These are phyloP conservation scores for Tetrahymena elliotti DNA, from an alignment of 73 alveolate genomes.

Conservation along the genomic window DNA sequence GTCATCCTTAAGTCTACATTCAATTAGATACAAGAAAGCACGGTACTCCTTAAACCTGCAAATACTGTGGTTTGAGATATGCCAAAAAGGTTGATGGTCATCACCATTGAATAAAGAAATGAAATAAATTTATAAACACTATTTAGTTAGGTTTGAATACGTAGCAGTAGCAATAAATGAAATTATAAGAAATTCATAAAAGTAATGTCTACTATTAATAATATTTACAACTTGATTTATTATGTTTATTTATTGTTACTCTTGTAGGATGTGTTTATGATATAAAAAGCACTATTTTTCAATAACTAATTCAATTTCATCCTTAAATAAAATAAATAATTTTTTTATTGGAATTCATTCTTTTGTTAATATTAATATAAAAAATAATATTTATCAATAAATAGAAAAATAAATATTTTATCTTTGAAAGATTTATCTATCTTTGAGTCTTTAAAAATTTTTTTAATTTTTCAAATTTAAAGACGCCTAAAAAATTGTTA, in stretches of 20 bases:
- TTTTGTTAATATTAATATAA: too few species aligned
- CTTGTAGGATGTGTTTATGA: not conserved
- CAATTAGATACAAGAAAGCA: slow-evolving; percentile 48
- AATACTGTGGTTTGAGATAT: slow-evolving; percentile 53
- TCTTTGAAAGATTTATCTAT: too few species aligned
- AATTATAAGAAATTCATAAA: not conserved
- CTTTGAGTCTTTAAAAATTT: too few species aligned
- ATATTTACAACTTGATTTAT: not conserved
- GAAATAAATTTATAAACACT: not conserved
- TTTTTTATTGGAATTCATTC: too few species aligned
- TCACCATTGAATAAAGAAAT: not conserved
- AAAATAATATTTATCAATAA: too few species aligned
- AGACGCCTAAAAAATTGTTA: too few species aligned
- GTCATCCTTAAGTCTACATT: slow-evolving; percentile 55
- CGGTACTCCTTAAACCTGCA: slow-evolving; percentile 39
- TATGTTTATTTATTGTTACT: not conserved
- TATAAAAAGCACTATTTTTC: not conserved
- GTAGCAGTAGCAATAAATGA: not conserved
- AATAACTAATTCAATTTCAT: too few species aligned
- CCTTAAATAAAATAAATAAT: too few species aligned
- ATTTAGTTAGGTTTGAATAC: too few species aligned
- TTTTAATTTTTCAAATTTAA: not conserved
- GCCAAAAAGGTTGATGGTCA: slow-evolving; percentile 27
- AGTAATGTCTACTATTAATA: not conserved
- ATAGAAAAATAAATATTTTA: too few species aligned